phyloP scores from a whole-genome alignment of 768 basidiomycete genomes.

The Naganishia vaughanmartiniae region DNA sequence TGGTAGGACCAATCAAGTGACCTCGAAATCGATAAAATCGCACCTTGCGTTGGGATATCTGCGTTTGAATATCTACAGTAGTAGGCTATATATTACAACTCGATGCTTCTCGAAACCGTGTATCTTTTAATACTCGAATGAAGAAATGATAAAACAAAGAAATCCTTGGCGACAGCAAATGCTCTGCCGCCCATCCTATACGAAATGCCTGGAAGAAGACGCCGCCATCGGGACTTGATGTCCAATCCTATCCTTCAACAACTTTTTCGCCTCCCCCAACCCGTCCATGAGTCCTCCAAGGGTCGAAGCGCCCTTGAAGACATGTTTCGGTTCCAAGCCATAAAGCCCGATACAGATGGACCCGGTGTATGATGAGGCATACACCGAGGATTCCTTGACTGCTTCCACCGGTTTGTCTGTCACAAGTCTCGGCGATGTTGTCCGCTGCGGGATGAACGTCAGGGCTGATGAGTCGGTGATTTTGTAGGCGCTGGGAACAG shows the following conservation, averaged over 20 bases:
- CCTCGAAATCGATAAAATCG: no score
- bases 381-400: constrained; percentile 28
- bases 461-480: constrained; percentile 5
- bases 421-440: background rate
- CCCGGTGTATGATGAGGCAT: constrained; percentile 24
- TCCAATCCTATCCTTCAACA: constrained; percentile 9
- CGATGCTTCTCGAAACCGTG: no score
- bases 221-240: background rate
- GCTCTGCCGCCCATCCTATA: background rate
- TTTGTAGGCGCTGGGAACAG: constrained; percentile 20
- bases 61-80: no score
- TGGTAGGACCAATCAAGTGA: no score
- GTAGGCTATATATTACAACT: no score
- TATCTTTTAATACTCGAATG: no score
- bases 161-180: no score
- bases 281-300: constrained; percentile 24
- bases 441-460: constrained; percentile 12
- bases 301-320: constrained; percentile 24
- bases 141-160: no score
- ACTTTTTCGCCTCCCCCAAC: constrained; percentile 25
- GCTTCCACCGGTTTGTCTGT: background rate
- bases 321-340: constrained; percentile 22
- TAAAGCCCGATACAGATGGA: constrained; percentile 30
- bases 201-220: background rate
- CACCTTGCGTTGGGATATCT: no score